Evolutionary conservation across 208 protist genomes (phyloP).

Genomic region (Leishmania arabica): DNA sequence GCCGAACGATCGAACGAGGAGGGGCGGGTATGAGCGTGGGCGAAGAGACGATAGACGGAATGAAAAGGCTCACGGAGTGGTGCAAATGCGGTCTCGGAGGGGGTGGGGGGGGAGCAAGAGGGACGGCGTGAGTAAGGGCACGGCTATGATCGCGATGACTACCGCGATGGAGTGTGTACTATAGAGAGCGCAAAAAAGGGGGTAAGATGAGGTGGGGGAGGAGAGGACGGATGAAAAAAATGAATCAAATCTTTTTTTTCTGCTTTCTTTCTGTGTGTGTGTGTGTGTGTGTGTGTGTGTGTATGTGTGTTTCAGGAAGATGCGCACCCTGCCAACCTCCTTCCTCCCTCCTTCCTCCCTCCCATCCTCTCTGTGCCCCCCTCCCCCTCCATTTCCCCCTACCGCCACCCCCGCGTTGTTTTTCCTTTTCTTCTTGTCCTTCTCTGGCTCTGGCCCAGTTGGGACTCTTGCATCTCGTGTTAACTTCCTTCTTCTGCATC

Average conservation of each 20-base stretch:
- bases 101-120: too few species aligned
- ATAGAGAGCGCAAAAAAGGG: too few species aligned
- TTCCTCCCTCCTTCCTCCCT: background rate
- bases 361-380: background rate
- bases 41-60: too few species aligned
- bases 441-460: background rate
- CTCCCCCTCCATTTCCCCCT: background rate
- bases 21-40: too few species aligned
- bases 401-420: too few species aligned
- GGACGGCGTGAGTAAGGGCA: too few species aligned
- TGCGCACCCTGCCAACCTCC: background rate
- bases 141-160: too few species aligned
- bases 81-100: too few species aligned
- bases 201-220: background rate
- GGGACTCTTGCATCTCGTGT: background rate
- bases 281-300: background rate
- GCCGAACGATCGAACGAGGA: too few species aligned
- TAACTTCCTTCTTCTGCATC: background rate
- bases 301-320: background rate
- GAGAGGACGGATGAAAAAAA: background rate
- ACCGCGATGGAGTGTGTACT: too few species aligned
- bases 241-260: background rate
- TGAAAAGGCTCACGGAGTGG: too few species aligned
- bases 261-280: background rate
- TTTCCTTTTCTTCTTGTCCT: background rate